Base-by-base conservation (phyloP, 257 asterid genomes). In the Capsicum chinense region DNA sequence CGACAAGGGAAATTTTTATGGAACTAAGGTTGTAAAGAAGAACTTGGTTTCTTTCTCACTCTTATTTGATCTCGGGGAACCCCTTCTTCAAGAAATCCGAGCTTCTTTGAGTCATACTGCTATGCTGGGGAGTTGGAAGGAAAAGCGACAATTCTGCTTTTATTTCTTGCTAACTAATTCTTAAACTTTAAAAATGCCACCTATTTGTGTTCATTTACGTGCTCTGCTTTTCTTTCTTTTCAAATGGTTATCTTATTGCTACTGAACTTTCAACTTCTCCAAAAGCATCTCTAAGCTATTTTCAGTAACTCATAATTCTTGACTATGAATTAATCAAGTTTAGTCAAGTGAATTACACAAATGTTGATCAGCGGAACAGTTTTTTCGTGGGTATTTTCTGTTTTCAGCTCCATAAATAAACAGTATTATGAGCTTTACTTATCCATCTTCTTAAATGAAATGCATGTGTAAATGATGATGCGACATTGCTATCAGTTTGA, bases 231-330 rank as follows among this genome's bases (percentile, higher is more conserved):
- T 76, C 63, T 21, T 52, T 52, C 81, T 76, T 76, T 74, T 21
- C n/a, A 4, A 6, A 73, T 73, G 42, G 59, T 12, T 47, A 11
- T 11, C 42, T 19, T 48, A 48, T 73, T 73, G 80, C n/a, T 73
- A 48, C 63, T 76, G 81, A 35, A 15, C 63, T 76, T 76, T 16
- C 76, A 37, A 68, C 76, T 68, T 35, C 81, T 56, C 48, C 81
- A 12, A 13, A 1, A 7, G 47, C 14, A 74, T 12, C 21, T 2
- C 19, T 54, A 76, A 76, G 81, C 15, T 78, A 8, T 48, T 78
- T 69, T 78, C 47, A 26, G 64, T 14, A 54, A 78, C 81, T 54
- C 81, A 14, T 78, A 26, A 54, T 52, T 52, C 64, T 78, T 14
- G 81, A 26, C 47, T 13, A 78, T 78, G 21, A 78, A 33, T 33